Conservation (phyloP, 192 early-diverging fungal genomes). For the Paraglomus brasilianum region DNA sequence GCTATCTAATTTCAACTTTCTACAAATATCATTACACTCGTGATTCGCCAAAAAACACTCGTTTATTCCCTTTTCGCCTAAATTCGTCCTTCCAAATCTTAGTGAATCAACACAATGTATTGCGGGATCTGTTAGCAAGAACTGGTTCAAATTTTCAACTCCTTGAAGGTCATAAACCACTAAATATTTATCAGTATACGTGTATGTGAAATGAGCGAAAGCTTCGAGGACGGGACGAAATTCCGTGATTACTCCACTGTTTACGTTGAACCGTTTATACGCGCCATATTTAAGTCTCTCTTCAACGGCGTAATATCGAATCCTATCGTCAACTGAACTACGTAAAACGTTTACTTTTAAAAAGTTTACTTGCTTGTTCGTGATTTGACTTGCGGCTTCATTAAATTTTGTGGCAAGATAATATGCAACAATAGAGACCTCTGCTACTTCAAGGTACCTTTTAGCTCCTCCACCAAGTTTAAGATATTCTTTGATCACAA, state of each 20-base stretch:
- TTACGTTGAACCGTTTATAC: conserved; percentile 11
- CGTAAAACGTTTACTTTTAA: not conserved
- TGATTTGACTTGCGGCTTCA: not conserved
- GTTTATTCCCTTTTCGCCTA: conserved; percentile 1
- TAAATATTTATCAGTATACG: conserved; percentile 14
- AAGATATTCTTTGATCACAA: conserved; percentile 12
- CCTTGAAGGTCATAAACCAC: conserved; percentile 24
- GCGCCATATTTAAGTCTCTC: not conserved
- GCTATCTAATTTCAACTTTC: not conserved
- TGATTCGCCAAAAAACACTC: conserved; percentile 11
- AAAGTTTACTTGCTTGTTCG: not conserved
- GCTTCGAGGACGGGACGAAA: not conserved
- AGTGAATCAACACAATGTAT: not conserved
- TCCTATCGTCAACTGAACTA: not conserved
- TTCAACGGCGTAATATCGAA: not conserved
- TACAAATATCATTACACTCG: conserved; percentile 1
- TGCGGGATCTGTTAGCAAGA: conserved; percentile 4
- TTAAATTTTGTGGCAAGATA: conserved; percentile 13
- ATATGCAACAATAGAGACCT: not conserved
- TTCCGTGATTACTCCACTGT: conserved; percentile 5
- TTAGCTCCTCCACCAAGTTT: not conserved
- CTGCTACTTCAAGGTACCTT: conserved; percentile 22
- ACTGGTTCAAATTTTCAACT: not conserved
- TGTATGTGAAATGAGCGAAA: conserved; percentile 23
- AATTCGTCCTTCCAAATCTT: conserved; percentile 16